Conservation (phyloP, 768 basidiomycete genomes). For the Naganishia randhawae region DNA sequence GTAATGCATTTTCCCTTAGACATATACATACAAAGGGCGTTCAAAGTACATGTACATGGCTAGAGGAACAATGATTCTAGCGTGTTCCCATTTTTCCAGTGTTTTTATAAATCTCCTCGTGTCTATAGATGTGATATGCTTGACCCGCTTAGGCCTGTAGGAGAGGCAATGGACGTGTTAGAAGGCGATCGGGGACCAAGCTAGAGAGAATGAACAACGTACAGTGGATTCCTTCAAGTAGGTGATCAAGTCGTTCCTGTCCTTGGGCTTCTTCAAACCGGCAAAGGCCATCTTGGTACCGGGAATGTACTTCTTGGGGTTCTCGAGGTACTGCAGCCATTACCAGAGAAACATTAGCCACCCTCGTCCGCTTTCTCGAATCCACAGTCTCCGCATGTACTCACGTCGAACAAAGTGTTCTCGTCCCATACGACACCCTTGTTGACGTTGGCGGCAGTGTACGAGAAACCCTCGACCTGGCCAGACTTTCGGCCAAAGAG, state of each 20-base stretch:
- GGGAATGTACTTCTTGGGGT: constrained; percentile 93
- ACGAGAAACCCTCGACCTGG: constrained; percentile 76
- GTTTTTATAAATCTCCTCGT: constrained; percentile 13
- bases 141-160: constrained; percentile 16
- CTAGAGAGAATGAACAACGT: not conserved
- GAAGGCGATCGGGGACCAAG: not conserved
- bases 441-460: constrained; percentile 91
- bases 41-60: constrained; percentile 24
- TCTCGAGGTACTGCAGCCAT: constrained; percentile 57
- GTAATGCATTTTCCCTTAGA: constrained; percentile 7
- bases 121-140: constrained; percentile 11
- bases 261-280: constrained; percentile 97
- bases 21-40: constrained; percentile 17
- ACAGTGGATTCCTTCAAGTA: constrained; percentile 53
- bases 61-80: not conserved
- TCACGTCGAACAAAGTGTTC: constrained; percentile 75
- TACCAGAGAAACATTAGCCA: not conserved
- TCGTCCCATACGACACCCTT: constrained; percentile 86
- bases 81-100: constrained; percentile 2
- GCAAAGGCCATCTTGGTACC: constrained; percentile 99
- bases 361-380: not conserved
- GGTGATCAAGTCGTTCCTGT: constrained; percentile 88
- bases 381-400: not conserved
- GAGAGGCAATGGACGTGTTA: no score
- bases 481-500: constrained; percentile 65